A percentile compares a stretch with the other conserved stretches of the same genome.
Evolutionary conservation across 1,139 yeast genomes (phyloP).

Genomic region (Nakaseomyces kungkrabaensis): DNA sequence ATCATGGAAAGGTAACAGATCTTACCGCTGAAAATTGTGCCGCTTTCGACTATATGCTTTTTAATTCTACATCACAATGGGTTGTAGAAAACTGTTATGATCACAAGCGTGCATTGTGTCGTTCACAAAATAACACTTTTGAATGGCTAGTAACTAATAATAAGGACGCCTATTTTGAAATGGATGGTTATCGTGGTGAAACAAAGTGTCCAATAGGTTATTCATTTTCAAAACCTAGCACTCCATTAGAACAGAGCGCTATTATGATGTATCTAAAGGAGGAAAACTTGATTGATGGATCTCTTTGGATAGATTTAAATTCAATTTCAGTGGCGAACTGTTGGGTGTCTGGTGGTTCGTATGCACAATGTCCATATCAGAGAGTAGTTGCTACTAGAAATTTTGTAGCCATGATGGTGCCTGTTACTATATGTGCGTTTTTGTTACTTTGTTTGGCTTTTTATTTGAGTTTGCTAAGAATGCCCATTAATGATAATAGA

Average conservation of each 20-base stretch:
- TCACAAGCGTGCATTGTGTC: slow-evolving; percentile 47
- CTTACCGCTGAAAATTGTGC: slow-evolving; percentile 55
- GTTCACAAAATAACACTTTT: slow-evolving; percentile 32
- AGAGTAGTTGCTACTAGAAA: slow-evolving; percentile 43
- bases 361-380: slow-evolving; percentile 71
- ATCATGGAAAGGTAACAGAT: slow-evolving; percentile 12
- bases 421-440: slow-evolving; percentile 51
- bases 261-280: slow-evolving; percentile 22
- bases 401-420: slow-evolving; percentile 56
- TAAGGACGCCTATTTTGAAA: slow-evolving; percentile 39
- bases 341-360: slow-evolving; percentile 81
- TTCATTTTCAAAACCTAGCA: slow-evolving; percentile 47
- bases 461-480: slow-evolving; percentile 31
- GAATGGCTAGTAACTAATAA: slow-evolving; percentile 40
- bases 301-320: slow-evolving; percentile 75
- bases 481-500: slow-evolving; percentile 48
- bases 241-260: slow-evolving; percentile 38
- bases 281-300: slow-evolving; percentile 6
- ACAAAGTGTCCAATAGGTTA: slow-evolving; percentile 47
- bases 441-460: slow-evolving; percentile 38
- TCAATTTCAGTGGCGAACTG: slow-evolving; percentile 66
- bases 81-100: slow-evolving; percentile 54
- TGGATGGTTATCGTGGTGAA: slow-evolving; percentile 21
- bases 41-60: slow-evolving; percentile 21
- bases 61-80: slow-evolving; percentile 42